These are phyloP conservation scores for Candida dubliniensis DNA, from an alignment of 1,139 yeast species.

Conservation along the genomic window DNA sequence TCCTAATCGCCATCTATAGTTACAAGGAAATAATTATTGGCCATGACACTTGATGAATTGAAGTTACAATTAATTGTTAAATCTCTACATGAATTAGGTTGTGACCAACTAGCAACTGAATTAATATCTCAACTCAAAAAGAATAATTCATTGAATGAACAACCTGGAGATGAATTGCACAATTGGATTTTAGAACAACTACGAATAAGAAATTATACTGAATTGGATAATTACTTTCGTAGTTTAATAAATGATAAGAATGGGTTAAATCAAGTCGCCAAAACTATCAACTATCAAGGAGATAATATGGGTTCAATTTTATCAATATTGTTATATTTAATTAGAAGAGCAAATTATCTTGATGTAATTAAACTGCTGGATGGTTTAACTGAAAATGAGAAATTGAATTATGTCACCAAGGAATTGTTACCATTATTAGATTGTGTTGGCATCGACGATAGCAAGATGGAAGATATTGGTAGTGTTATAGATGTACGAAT, in stretches of 20 bases:
- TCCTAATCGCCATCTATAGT: too few species aligned
- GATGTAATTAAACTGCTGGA: conserved; percentile 10
- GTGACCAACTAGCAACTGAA: conserved; percentile 16
- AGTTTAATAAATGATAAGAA: conserved; percentile 2
- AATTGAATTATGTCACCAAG: conserved; percentile 24
- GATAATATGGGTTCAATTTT: conserved; percentile 14
- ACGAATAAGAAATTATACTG: conserved; percentile 24
- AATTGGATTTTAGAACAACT: conserved; percentile 28
- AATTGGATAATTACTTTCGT: conserved; percentile 17
- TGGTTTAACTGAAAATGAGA: conserved; percentile 11
- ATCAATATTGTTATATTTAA: conserved; percentile 24
- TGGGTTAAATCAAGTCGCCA: conserved; percentile 8
- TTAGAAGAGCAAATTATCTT: conserved; percentile 23
- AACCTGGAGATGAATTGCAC: conserved; percentile 11
- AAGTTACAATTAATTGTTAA: conserved; percentile 33
- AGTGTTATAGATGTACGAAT: conserved; percentile 8
- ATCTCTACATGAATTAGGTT: conserved; percentile 34
- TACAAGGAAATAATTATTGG: background rate
- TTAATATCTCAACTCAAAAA: conserved; percentile 5
- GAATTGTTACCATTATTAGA: conserved; percentile 33
- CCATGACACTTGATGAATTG: conserved; percentile 29
- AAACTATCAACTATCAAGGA: conserved; percentile 9
- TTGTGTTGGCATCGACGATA: conserved; percentile 13
- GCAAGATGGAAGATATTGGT: background rate
- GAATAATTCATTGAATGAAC: background rate